phyloP scores from a whole-genome alignment of 2,329 filamentous ascomycete species.

The Ophiostoma sp. region DNA sequence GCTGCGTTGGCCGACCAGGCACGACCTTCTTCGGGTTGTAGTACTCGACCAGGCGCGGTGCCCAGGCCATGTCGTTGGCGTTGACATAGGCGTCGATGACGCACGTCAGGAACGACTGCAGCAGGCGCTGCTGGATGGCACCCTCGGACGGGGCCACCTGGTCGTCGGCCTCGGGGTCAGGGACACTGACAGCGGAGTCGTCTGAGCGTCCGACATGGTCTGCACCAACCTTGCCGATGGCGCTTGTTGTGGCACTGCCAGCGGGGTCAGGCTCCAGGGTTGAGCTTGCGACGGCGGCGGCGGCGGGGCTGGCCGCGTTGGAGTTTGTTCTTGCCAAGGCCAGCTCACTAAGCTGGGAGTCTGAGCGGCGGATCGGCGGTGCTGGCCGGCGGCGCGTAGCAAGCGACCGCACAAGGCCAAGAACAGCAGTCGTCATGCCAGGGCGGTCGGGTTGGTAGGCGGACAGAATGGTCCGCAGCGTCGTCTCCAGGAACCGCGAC shows the following conservation, averaged over 20 bases:
- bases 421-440: slow-evolving; percentile 63
- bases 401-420: slow-evolving; percentile 65
- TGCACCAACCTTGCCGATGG: slow-evolving; percentile 40
- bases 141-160: slow-evolving; percentile 51
- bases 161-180: slow-evolving; percentile 57
- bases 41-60: slow-evolving; percentile 61
- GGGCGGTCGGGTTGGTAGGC: slow-evolving; percentile 59
- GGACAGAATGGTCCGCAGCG: slow-evolving; percentile 64
- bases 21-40: slow-evolving; percentile 60
- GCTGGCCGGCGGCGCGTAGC: slow-evolving; percentile 61
- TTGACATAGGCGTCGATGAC: slow-evolving; percentile 69
- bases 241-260: slow-evolving; percentile 28
- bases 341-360: slow-evolving; percentile 21
- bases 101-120: slow-evolving; percentile 74
- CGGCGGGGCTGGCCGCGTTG: not conserved
- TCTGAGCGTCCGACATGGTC: slow-evolving; percentile 35
- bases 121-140: slow-evolving; percentile 56
- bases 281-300: not conserved
- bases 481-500: slow-evolving; percentile 70
- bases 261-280: slow-evolving; percentile 1
- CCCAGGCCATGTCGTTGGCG: slow-evolving; percentile 55
- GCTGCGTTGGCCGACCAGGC: slow-evolving; percentile 54
- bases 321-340: not conserved
- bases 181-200: slow-evolving; percentile 51
- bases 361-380: slow-evolving; percentile 52